These are phyloP conservation scores for Trichoderma sp. DNA, from an alignment of 2,329 filamentous ascomycete genomes.

Conservation along the genomic window DNA sequence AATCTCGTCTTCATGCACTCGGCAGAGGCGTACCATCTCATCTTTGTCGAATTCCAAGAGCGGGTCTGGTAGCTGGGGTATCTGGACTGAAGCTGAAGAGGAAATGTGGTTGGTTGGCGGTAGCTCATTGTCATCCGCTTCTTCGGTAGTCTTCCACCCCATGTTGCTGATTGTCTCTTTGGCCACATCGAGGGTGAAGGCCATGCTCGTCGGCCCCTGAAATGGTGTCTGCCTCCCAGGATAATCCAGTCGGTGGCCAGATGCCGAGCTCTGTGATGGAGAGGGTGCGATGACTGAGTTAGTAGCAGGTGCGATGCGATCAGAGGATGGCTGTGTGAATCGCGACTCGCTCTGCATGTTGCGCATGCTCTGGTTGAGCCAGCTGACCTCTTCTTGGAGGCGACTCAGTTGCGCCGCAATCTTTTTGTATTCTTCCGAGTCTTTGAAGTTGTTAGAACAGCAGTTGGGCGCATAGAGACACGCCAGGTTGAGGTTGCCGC, in stretches of 20 bases:
- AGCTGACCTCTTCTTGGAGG: conserved; percentile 81
- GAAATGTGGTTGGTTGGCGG: conserved; percentile 24
- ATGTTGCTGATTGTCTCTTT: conserved; percentile 85
- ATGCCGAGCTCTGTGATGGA: conserved; percentile 41
- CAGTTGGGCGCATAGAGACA: conserved; percentile 67
- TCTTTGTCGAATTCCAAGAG: conserved; percentile 75
- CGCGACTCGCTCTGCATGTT: conserved; percentile 58
- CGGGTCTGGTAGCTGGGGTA: conserved; percentile 58
- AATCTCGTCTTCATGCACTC: conserved; percentile 84
- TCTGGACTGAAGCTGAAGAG: conserved; percentile 36
- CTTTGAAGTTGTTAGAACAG: conserved; percentile 78
- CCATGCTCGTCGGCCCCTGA: conserved; percentile 79
- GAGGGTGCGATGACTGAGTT: conserved; percentile 39
- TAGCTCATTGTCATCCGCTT: conserved; percentile 57
- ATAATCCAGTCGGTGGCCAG: conserved; percentile 41
- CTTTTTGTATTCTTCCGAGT: conserved; percentile 84
- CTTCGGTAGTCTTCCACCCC: conserved; percentile 70
- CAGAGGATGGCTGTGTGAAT: conserved; percentile 32
- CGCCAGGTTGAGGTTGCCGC: conserved; percentile 63
- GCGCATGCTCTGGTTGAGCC: conserved; percentile 69
- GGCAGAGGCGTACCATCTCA: conserved; percentile 75
- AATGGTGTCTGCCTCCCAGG: conserved; percentile 63
- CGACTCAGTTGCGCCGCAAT: conserved; percentile 72
- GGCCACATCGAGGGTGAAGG: conserved; percentile 82
- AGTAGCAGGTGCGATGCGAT: conserved; percentile 35